phyloP scores from a whole-genome alignment of 2,329 filamentous ascomycete genomes.

The Fusarium sp. region DNA sequence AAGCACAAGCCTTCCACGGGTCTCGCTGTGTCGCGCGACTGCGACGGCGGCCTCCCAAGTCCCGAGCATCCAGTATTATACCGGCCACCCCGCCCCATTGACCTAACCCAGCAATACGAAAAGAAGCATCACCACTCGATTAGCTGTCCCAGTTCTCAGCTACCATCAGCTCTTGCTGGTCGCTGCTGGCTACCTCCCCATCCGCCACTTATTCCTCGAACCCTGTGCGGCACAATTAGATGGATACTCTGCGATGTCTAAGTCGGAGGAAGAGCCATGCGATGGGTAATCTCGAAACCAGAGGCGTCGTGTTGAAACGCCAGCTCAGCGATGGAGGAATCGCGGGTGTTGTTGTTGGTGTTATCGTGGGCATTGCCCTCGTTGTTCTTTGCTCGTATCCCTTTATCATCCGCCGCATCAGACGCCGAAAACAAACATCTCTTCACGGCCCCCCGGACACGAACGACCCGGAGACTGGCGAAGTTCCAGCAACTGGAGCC shows the following conservation, averaged over 20 bases:
- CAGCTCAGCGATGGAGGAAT: slow-evolving; percentile 48
- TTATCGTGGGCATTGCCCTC: slow-evolving; percentile 46
- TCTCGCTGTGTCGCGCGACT: slow-evolving; percentile 26
- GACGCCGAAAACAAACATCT: slow-evolving; percentile 39
- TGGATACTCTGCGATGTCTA: slow-evolving; percentile 33
- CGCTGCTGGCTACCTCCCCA: slow-evolving; percentile 27
- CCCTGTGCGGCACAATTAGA: slow-evolving; percentile 24
- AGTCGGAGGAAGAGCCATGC: slow-evolving; percentile 37
- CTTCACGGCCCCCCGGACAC: slow-evolving; percentile 20
- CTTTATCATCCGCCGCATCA: slow-evolving; percentile 48
- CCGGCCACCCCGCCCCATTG: slow-evolving; percentile 32
- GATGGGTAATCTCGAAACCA: slow-evolving; percentile 31
- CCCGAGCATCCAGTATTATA: slow-evolving; percentile 18
- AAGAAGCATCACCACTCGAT: slow-evolving; percentile 18
- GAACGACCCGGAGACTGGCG: slow-evolving; percentile 46
- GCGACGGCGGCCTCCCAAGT: slow-evolving; percentile 42
- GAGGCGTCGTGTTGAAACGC: slow-evolving; percentile 39
- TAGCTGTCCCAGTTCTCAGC: slow-evolving; percentile 21
- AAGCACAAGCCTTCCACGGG: slow-evolving; percentile 31
- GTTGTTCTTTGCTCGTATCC: slow-evolving; percentile 52
- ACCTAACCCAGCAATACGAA: slow-evolving; percentile 19
- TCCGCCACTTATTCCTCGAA: slow-evolving; percentile 18
- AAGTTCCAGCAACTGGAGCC: slow-evolving; percentile 25
- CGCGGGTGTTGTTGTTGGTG: slow-evolving; percentile 51
- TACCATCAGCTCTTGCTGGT: slow-evolving; percentile 34